These are phyloP conservation scores for Melocanna baccifera DNA, from an alignment of 176 grass and related monocot genomes.

Conservation along the genomic window DNA sequence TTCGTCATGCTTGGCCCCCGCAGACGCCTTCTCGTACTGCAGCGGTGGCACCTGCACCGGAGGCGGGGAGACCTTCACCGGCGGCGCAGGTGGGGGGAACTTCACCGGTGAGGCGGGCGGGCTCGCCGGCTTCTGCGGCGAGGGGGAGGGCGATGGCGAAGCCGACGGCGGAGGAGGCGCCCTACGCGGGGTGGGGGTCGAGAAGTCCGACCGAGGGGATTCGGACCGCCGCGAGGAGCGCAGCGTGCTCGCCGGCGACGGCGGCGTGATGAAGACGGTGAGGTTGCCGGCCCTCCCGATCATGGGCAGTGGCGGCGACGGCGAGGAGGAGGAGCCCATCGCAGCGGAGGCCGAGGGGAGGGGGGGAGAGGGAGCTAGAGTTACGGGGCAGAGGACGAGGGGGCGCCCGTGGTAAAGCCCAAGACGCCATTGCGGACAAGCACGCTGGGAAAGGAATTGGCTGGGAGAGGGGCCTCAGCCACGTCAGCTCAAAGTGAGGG, in stretches of 20 bases:
- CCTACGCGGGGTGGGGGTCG: conserved; percentile 25
- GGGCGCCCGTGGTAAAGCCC: conserved; percentile 14
- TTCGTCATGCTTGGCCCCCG: conserved; percentile 47
- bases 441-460: no score
- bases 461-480: no score
- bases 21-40: conserved; percentile 56
- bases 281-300: conserved; percentile 83
- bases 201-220: conserved; percentile 19
- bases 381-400: not conserved
- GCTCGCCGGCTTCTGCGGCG: conserved; percentile 17
- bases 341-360: not conserved
- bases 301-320: conserved; percentile 51
- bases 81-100: conserved; percentile 19
- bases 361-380: not conserved
- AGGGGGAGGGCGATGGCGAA: not conserved
- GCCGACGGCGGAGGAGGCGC: not conserved
- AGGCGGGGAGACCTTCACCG: conserved; percentile 37
- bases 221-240: conserved; percentile 27
- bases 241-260: conserved; percentile 46
- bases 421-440: conserved; percentile 45
- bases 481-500: no score
- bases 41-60: conserved; percentile 75
- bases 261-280: conserved; percentile 89
- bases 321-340: conserved; percentile 35
- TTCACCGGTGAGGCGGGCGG: conserved; percentile 29